A percentile compares a stretch with the other conserved stretches of the same genome.
phyloP scores from a whole-genome alignment of 2,329 filamentous ascomycete genomes.

The Diaporthe sp. region DNA sequence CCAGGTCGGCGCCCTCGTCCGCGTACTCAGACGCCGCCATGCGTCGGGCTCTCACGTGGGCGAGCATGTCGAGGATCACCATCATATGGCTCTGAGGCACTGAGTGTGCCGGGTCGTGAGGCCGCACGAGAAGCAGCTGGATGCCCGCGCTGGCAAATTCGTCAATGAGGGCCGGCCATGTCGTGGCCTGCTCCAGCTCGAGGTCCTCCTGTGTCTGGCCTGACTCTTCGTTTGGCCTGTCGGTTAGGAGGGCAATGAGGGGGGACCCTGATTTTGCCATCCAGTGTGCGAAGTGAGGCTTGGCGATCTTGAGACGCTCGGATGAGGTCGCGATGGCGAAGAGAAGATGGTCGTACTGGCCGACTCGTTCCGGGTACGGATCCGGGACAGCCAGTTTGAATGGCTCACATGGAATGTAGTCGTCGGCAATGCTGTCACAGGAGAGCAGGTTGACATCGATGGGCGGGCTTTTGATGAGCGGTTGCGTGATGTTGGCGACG shows the following conservation, averaged over 20 bases:
- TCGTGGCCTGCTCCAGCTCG: not conserved
- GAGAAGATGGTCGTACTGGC: slow-evolving; percentile 40
- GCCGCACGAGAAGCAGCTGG: slow-evolving; percentile 50
- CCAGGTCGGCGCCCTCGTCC: not conserved
- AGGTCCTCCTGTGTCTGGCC: slow-evolving; percentile 12
- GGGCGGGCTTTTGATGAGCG: not conserved
- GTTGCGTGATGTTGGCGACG: slow-evolving; percentile 22
- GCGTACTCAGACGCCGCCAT: not conserved
- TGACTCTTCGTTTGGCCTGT: slow-evolving; percentile 34
- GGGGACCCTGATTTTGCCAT: slow-evolving; percentile 32
- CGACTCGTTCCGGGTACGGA: slow-evolving; percentile 33
- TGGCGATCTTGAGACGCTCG: slow-evolving; percentile 23
- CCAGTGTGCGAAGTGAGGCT: slow-evolving; percentile 32
- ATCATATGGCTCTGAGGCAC: slow-evolving; percentile 66
- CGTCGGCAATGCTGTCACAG: slow-evolving; percentile 16
- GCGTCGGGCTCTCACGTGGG: slow-evolving; percentile 47
- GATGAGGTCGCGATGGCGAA: slow-evolving; percentile 34
- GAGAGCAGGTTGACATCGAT: slow-evolving; percentile 24
- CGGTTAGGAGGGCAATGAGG: slow-evolving; percentile 27
- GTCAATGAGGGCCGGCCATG: slow-evolving; percentile 31
- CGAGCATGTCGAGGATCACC: slow-evolving; percentile 59
- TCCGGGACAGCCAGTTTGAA: slow-evolving; percentile 32
- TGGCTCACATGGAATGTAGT: slow-evolving; percentile 26
- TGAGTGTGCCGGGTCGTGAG: slow-evolving; percentile 47
- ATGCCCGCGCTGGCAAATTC: slow-evolving; percentile 48